phyloP scores from a whole-genome alignment of 306 rosid genomes.

The Quercus aquifolioides region DNA sequence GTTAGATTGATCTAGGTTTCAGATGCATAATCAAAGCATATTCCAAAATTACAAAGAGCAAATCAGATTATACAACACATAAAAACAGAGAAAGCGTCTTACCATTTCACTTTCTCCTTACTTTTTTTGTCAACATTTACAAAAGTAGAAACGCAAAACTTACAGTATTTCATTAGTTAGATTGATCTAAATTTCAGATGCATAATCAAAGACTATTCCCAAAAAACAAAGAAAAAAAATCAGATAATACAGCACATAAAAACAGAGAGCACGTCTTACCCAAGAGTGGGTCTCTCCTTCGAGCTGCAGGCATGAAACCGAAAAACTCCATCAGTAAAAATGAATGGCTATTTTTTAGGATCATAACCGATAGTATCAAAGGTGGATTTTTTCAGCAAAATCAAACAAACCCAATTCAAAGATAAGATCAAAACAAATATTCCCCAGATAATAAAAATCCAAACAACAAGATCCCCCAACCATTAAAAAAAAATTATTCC shows the following conservation, averaged over 20 bases:
- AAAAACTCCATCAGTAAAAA: not conserved
- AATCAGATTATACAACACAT: not conserved
- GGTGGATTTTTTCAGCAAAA: not conserved
- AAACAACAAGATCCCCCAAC: no score
- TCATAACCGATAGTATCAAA: not conserved
- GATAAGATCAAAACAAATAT: not conserved
- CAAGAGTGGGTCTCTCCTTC: conserved; percentile 99
- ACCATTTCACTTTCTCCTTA: conserved; percentile 29
- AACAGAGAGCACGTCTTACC: conserved; percentile 45
- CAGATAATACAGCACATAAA: not conserved
- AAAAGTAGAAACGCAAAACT: not conserved
- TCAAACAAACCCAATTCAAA: not conserved
- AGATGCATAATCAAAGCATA: not conserved
- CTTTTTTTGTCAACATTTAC: not conserved
- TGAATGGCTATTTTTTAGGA: not conserved
- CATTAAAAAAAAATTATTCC: not conserved
- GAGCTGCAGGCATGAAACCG: conserved; percentile 62
- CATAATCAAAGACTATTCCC: no score
- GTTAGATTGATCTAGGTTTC: not conserved
- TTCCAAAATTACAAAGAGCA: not conserved
- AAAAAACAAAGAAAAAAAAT: not conserved
- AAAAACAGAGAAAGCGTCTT: conserved; percentile 22
- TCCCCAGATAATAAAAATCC: not conserved
- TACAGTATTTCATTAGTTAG: not conserved
- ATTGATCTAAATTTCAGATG: not conserved